Evolutionary conservation across 352 stramenopile genomes (phyloP).

Genomic region (Aphanomyces stellatus): DNA sequence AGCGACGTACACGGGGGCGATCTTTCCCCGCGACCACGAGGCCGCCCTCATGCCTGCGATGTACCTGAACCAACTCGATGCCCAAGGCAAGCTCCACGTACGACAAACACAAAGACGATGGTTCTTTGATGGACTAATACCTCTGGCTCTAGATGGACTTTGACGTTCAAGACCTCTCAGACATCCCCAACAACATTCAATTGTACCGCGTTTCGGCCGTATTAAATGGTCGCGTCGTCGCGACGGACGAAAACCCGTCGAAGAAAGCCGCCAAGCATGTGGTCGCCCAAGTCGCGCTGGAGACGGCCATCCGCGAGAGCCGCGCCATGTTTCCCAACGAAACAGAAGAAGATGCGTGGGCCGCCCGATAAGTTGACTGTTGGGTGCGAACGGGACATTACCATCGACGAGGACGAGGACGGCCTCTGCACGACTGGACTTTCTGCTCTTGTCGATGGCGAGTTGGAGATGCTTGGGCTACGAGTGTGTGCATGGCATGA

Average conservation of each 20-base stretch:
- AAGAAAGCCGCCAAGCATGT: slow-evolving; percentile 15
- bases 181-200: slow-evolving; percentile 12
- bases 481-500: too few relatives aligned
- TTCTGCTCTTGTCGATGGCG: too few relatives aligned
- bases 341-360: not conserved
- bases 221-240: slow-evolving; percentile 12
- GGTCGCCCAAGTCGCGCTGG: slow-evolving; percentile 2
- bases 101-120: not conserved
- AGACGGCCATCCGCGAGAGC: slow-evolving; percentile 10
- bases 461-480: too few relatives aligned
- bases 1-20: slow-evolving; percentile 12
- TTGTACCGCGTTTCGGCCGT: not conserved
- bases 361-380: not conserved
- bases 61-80: slow-evolving; percentile 12
- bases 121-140: not conserved
- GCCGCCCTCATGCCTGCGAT: not conserved
- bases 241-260: not conserved
- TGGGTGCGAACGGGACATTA: too few relatives aligned
- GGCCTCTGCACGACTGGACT: too few relatives aligned
- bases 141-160: slow-evolving; percentile 12
- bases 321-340: slow-evolving; percentile 11
- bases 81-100: slow-evolving; percentile 19
- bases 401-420: too few relatives aligned
- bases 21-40: slow-evolving; percentile 7
- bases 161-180: not conserved